A percentile compares a stretch with the other conserved stretches of the same genome.
These are phyloP conservation scores for Eucalyptus cloeziana DNA, from an alignment of 345 rosid genomes.

Conservation along the genomic window DNA sequence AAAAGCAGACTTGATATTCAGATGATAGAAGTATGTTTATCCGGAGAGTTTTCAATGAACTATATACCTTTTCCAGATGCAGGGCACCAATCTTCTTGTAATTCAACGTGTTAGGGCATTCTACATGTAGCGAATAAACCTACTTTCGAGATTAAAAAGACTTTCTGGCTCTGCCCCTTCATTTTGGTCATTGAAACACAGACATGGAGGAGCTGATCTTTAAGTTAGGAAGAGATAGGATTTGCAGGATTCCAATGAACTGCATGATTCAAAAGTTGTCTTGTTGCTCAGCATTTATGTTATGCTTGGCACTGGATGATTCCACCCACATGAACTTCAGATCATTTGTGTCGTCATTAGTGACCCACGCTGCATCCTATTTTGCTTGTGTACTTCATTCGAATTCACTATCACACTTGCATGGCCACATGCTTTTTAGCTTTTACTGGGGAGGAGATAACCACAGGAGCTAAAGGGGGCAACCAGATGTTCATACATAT, in stretches of 20 bases:
- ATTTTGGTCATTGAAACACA: background rate
- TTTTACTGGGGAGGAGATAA: background rate
- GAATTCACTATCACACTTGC: background rate
- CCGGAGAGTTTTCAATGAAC: background rate
- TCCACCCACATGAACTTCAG: background rate
- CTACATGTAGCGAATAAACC: background rate
- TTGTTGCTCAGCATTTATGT: background rate
- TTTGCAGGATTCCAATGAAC: background rate
- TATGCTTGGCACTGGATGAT: background rate
- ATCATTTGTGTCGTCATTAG: background rate
- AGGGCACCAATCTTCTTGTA: background rate
- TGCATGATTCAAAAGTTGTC: background rate
- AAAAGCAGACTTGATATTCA: background rate
- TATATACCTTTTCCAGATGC: background rate
- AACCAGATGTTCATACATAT: background rate
- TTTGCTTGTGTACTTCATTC: background rate
- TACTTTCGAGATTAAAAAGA: background rate
- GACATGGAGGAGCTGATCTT: background rate
- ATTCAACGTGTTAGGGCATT: background rate
- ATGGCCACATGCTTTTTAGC: background rate
- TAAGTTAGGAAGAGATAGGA: background rate
- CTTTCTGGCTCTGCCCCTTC: background rate
- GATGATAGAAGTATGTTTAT: background rate
- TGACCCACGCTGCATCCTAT: background rate
- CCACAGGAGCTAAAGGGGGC: background rate